A percentile compares a stretch with the other conserved stretches of the same genome.
These are phyloP conservation scores for Naematelia aurantialba DNA, from an alignment of 768 basidiomycete species.

Conservation along the genomic window DNA sequence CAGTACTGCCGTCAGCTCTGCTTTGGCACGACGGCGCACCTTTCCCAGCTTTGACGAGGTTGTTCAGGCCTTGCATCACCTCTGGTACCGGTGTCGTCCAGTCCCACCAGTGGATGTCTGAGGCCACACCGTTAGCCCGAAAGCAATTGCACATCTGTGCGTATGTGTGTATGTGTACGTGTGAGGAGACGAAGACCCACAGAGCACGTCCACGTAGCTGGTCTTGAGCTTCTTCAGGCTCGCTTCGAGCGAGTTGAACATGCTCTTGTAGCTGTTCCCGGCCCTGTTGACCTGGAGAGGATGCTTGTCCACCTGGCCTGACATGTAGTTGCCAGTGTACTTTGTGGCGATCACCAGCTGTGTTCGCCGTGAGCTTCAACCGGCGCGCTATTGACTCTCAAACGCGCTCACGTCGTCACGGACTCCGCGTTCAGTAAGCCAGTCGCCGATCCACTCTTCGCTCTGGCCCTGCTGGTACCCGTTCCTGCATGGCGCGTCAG, in stretches of 20 bases:
- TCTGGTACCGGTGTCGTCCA: constrained; percentile 58
- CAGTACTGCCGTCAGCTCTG: constrained; percentile 13
- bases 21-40: constrained; percentile 3
- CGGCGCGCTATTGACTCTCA: constrained; percentile 44
- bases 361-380: constrained; percentile 8
- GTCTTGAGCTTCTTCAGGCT: constrained; percentile 31
- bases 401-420: constrained; percentile 50
- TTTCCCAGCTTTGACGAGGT: constrained; percentile 57
- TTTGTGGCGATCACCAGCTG: constrained; percentile 53
- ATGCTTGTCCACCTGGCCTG: constrained; percentile 1
- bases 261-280: constrained; percentile 56
- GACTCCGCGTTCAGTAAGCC: constrained; percentile 53
- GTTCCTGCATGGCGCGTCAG: not conserved
- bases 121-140: constrained; percentile 2
- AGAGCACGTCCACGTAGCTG: constrained; percentile 33
- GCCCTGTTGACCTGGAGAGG: constrained; percentile 26
- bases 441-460: constrained; percentile 59
- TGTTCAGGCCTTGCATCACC: constrained; percentile 59
- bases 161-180: not conserved
- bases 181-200: not conserved
- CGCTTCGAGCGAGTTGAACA: constrained; percentile 37
- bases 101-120: constrained; percentile 53
- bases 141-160: too few relatives aligned
- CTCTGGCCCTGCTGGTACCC: constrained; percentile 54
- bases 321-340: constrained; percentile 22